Evolutionary conservation across 768 basidiomycete genomes (phyloP).

Genomic region (Dioszegia crocea): DNA sequence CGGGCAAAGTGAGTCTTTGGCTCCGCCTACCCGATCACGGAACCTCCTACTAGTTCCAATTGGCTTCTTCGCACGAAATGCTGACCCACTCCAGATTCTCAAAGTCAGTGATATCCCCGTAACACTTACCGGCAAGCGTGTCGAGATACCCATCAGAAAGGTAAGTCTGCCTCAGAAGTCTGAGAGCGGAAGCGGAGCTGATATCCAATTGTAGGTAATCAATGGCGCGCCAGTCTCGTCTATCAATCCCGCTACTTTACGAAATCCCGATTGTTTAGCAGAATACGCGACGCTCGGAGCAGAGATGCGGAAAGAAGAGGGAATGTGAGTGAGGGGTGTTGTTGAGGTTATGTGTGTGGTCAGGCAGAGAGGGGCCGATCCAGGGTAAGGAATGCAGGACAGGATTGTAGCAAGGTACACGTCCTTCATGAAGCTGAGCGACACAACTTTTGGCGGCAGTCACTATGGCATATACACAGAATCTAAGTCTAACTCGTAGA

Average conservation of each 20-base stretch:
- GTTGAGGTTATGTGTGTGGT: too few relatives aligned
- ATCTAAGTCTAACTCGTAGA: constrained; percentile 13
- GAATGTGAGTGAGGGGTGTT: too few relatives aligned
- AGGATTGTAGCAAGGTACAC: too few relatives aligned
- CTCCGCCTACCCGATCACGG: neutral
- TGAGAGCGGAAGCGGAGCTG: neutral
- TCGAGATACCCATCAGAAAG: constrained; percentile 55
- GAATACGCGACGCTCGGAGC: constrained; percentile 58
- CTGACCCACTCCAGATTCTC: constrained; percentile 56
- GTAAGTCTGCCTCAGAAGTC: neutral
- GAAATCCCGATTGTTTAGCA: constrained; percentile 67
- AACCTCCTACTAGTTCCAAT: neutral
- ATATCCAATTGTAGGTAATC: constrained; percentile 53
- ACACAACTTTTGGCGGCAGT: too few relatives aligned
- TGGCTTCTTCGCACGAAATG: too few relatives aligned
- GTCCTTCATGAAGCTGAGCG: too few relatives aligned
- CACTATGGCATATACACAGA: too few relatives aligned
- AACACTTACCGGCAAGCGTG: constrained; percentile 74
- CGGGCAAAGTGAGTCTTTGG: constrained; percentile 58
- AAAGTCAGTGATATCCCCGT: constrained; percentile 70
- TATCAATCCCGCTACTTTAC: constrained; percentile 68
- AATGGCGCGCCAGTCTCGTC: constrained; percentile 67
- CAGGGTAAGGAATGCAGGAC: too few relatives aligned
- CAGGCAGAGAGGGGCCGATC: too few relatives aligned
- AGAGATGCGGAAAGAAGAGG: constrained; percentile 55